Evolutionary conservation across 108 stramenopile genomes (phyloP), one percentile per base, ranked within the genome.

Genomic region (Nitzschia sp.): DNA sequence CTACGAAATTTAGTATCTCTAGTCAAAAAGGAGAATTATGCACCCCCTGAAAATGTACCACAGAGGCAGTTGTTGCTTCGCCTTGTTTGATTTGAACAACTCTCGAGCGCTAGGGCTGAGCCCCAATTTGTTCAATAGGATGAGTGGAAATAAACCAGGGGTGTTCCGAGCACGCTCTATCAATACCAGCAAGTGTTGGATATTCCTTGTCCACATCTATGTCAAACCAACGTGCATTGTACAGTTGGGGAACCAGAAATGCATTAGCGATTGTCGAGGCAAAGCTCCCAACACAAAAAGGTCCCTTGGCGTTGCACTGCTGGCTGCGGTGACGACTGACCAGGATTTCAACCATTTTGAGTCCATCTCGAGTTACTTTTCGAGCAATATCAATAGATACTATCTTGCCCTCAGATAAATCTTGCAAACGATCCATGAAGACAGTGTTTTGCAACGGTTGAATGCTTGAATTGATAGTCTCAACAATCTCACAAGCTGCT

Each of bases 211-310:
- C 73, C 37, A 87, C 59, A 51, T 90, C 86, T 8, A 90, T 76
- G 21, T 78, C 83, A 24, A 83, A 74, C 17, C 78, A 43, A 34
- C 83, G 69, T 37, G 85, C 92, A 73, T 93, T 83, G 72, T 71
- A 75, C 41, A 93, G 40, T 57, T 90, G 86, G 11, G 92, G 87
- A 8, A 90, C 63, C 29, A 93, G 48, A 63, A 65, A 88, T 15
- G 68, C 72, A 65, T 95, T 91, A 0, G 76, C 94, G 57, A 95
- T 64, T 19, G 89, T 86, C n/a, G 89, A 89, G 9, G 80, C 67
- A 56, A 81, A 80, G 6, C 73, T 76, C 9, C 93, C 93, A 44
- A 84, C 51, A 24, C 82, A 72, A 57, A 81, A 95, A 19, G 80
- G 85, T 51, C 90, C 90, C 14, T 10, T 20, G 26, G 53, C 22